A percentile compares a stretch with the other conserved stretches of the same genome.
These are phyloP conservation scores for Withania somnifera DNA, from an alignment of 305 asterid genomes.

Conservation along the genomic window DNA sequence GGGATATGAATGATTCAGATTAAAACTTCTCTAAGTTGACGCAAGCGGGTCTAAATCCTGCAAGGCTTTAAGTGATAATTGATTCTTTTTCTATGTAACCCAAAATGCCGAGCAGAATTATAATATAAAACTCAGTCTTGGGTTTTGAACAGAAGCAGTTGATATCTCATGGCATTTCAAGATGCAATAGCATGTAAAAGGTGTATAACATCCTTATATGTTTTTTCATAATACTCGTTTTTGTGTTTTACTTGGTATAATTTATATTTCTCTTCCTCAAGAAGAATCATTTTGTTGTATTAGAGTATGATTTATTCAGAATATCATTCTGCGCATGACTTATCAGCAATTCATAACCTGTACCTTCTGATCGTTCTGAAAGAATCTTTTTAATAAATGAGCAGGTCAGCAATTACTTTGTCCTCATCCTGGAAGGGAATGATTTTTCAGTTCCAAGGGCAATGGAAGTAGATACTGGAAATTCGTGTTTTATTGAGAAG, in stretches of 20 bases:
- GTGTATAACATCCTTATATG: not conserved
- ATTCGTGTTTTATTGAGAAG: slow-evolving; percentile 34
- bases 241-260: not conserved
- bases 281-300: not conserved
- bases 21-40: not conserved
- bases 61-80: not conserved
- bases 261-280: not conserved
- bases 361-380: not conserved
- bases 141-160: not conserved
- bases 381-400: not conserved
- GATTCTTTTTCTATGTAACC: not conserved
- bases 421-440: not conserved
- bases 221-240: not conserved
- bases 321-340: not conserved
- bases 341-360: not conserved
- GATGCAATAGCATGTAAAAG: not conserved
- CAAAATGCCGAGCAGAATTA: not conserved
- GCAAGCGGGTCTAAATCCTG: not conserved
- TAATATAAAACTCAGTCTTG: not conserved
- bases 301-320: not conserved
- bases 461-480: slow-evolving; percentile 40
- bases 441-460: slow-evolving; percentile 9
- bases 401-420: not conserved
- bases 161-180: not conserved
- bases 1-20: not conserved